A percentile compares a stretch with the other conserved stretches of the same genome.
Conservation (phyloP, 768 basidiomycete genomes). For the Auricularia cornea region DNA sequence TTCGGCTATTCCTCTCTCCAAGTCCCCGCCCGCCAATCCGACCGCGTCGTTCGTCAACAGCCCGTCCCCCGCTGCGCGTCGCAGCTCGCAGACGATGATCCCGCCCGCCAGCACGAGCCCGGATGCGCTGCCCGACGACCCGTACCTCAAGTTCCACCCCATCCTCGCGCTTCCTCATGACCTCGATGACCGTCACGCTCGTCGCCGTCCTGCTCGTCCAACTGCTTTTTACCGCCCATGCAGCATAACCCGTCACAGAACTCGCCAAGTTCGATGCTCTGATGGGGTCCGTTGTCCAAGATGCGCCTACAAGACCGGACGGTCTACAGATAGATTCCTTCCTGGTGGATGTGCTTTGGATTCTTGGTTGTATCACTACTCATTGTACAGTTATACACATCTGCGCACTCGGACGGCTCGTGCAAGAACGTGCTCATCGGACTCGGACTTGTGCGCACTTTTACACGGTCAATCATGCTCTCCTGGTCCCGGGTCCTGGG, state of each 20-base stretch:
- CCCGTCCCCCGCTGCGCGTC: no score
- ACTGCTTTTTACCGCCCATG: constrained; percentile 64
- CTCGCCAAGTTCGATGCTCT: constrained; percentile 47
- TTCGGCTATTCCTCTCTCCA: no score
- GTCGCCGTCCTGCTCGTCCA: constrained; percentile 81
- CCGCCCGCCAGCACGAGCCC: not conserved
- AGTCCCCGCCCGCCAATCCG: no score
- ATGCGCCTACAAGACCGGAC: constrained; percentile 78
- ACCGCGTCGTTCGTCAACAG: no score
- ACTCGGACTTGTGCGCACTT: no score
- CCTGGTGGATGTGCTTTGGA: not conserved
- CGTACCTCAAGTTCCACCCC: constrained; percentile 72
- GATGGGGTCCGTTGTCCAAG: constrained; percentile 69
- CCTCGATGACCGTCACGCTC: constrained; percentile 78
- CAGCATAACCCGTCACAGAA: constrained; percentile 1
- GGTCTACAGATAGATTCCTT: constrained; percentile 32
- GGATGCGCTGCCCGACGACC: constrained; percentile 37
- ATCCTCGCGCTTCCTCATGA: constrained; percentile 75
- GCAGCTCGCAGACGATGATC: no score
- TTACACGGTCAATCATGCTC: no score
- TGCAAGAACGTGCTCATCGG: no score
- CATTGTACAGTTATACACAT: no score
- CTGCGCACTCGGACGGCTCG: no score
- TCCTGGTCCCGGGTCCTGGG: no score
- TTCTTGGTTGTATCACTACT: not conserved